Percentiles rank a stretch among this genome's conserved stretches.
Evolutionary conservation across 2,329 filamentous ascomycete species (phyloP).

Genomic region (Keithomyces neogunnii): DNA sequence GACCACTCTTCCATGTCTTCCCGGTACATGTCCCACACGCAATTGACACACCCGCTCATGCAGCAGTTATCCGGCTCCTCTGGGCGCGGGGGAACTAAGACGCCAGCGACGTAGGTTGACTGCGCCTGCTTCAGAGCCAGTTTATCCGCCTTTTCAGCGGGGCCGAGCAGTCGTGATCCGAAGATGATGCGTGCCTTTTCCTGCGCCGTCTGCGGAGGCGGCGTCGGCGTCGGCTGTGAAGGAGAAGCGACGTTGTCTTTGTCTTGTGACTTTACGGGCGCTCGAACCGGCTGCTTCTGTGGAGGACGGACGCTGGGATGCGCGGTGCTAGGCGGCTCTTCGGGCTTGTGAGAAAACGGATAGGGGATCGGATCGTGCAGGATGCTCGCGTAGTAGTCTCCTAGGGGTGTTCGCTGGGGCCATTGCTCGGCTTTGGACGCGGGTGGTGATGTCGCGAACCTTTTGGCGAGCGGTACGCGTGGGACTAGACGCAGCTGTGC

Average conservation of each 20-base stretch:
- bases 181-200: slow-evolving; percentile 65
- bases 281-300: slow-evolving; percentile 8
- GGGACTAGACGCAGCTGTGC: slow-evolving; percentile 21
- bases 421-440: slow-evolving; percentile 17
- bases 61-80: slow-evolving; percentile 96
- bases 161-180: slow-evolving; percentile 67
- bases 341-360: slow-evolving; percentile 30
- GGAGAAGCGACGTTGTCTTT: slow-evolving; percentile 18
- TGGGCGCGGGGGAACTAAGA: slow-evolving; percentile 75
- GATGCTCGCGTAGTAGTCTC: slow-evolving; percentile 51
- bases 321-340: slow-evolving; percentile 34
- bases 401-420: slow-evolving; percentile 38
- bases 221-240: slow-evolving; percentile 5
- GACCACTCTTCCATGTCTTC: slow-evolving; percentile 93
- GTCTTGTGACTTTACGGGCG: slow-evolving; percentile 5
- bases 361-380: slow-evolving; percentile 36
- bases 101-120: slow-evolving; percentile 63
- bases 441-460: slow-evolving; percentile 18
- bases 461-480: slow-evolving; percentile 14
- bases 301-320: slow-evolving; percentile 11
- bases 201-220: slow-evolving; percentile 32
- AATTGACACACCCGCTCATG: slow-evolving; percentile 97
- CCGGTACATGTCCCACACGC: slow-evolving; percentile 86
- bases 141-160: slow-evolving; percentile 57
- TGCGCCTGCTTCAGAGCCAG: slow-evolving; percentile 48